Evolutionary conservation across 805 yeast genomes (phyloP).

Genomic region (Candida jianshihensis): DNA sequence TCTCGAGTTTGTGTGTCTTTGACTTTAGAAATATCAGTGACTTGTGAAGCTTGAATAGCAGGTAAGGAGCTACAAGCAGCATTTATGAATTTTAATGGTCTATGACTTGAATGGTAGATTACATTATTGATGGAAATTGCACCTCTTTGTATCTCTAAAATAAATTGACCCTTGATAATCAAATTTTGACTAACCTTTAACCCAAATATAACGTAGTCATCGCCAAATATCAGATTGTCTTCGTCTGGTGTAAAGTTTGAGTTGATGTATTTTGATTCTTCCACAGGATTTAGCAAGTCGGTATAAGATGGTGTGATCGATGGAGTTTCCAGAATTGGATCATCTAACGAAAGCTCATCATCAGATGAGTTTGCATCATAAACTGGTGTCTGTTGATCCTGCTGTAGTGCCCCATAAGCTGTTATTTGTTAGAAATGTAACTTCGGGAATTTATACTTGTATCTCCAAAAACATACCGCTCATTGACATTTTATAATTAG

Average conservation of each 20-base stretch:
- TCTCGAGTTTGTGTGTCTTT: slow-evolving; percentile 25
- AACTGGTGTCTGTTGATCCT: background rate
- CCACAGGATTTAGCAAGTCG: background rate
- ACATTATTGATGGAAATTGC: slow-evolving; percentile 37
- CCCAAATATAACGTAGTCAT: slow-evolving; percentile 32
- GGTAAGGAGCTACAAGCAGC: slow-evolving; percentile 33
- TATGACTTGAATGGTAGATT: slow-evolving; percentile 23
- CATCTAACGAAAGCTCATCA: background rate
- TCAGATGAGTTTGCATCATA: slow-evolving; percentile 8
- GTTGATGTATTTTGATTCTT: slow-evolving; percentile 13
- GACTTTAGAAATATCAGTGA: slow-evolving; percentile 24
- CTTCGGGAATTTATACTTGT: background rate
- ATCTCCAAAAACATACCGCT: background rate
- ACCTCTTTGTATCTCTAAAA: slow-evolving; percentile 38
- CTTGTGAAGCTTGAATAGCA: slow-evolving; percentile 36
- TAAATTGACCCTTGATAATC: slow-evolving; percentile 41
- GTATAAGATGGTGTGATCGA: background rate
- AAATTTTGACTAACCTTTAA: slow-evolving; percentile 36
- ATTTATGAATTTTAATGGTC: slow-evolving; percentile 28
- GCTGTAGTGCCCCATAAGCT: background rate
- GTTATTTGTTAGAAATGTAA: background rate
- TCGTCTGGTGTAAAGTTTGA: slow-evolving; percentile 34
- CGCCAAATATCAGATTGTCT: slow-evolving; percentile 31
- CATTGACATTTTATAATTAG: background rate
- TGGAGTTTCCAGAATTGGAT: background rate